phyloP scores from a whole-genome alignment of 2,329 filamentous ascomycete genomes.

The Ophiostoma pallidulum region DNA sequence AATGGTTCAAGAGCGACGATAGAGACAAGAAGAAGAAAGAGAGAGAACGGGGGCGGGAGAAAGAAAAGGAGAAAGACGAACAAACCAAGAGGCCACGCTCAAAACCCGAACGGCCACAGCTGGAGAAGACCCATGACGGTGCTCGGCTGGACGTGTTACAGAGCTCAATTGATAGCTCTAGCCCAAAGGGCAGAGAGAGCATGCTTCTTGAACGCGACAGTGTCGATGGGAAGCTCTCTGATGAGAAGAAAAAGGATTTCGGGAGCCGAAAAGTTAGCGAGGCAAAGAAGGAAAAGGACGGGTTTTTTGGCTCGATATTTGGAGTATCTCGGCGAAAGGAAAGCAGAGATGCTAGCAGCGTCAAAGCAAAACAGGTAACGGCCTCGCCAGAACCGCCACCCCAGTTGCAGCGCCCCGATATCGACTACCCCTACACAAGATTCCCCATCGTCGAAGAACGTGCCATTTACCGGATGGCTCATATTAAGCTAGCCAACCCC shows the following conservation, averaged over 20 bases:
- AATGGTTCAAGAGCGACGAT: constrained; percentile 74
- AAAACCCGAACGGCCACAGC: constrained; percentile 31
- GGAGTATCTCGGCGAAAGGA: constrained; percentile 81
- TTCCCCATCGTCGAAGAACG: constrained; percentile 93
- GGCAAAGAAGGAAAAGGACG: constrained; percentile 84
- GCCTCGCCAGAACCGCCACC: constrained; percentile 70
- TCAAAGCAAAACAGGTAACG: constrained; percentile 64
- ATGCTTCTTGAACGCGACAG: constrained; percentile 72
- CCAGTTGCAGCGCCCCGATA: constrained; percentile 67
- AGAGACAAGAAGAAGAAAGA: constrained; percentile 60
- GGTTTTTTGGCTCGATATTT: constrained; percentile 90
- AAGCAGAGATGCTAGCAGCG: constrained; percentile 62
- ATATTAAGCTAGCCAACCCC: constrained; percentile 98
- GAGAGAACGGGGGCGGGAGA: constrained; percentile 40
- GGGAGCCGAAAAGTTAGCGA: constrained; percentile 62
- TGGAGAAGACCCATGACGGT: constrained; percentile 61
- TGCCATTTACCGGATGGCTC: constrained; percentile 96
- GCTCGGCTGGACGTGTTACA: constrained; percentile 80
- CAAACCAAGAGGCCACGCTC: constrained; percentile 57
- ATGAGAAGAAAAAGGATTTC: constrained; percentile 69
- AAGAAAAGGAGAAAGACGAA: constrained; percentile 43
- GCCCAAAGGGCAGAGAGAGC: constrained; percentile 66
- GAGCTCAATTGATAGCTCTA: constrained; percentile 66
- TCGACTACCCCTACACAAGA: constrained; percentile 93
- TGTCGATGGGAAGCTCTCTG: constrained; percentile 61